Conservation (phyloP, 352 stramenopile genomes). For the Pythium monospermum region DNA sequence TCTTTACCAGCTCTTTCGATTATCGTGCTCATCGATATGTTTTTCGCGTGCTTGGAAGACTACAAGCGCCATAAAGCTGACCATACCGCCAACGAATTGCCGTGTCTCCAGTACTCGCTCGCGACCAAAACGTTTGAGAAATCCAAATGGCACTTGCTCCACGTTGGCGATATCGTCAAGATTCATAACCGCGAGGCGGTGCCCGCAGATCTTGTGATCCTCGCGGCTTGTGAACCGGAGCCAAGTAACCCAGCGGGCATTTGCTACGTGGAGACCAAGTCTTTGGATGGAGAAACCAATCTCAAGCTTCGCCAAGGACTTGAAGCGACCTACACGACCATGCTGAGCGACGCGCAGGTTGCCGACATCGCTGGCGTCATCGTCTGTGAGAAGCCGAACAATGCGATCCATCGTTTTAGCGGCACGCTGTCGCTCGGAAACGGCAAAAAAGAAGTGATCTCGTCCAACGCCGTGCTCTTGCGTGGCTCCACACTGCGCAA, state of each 20-base stretch:
- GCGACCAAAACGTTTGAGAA: constrained; percentile 42
- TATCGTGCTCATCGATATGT: constrained; percentile 91
- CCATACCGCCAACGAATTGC: constrained; percentile 76
- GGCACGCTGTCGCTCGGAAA: constrained; percentile 70
- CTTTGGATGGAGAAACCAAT: constrained; percentile 92
- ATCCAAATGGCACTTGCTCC: constrained; percentile 69
- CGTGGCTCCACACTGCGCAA: constrained; percentile 87
- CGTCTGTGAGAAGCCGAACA: constrained; percentile 85
- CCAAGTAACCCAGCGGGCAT: constrained; percentile 62
- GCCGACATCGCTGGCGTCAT: constrained; percentile 52
- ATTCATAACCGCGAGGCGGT: constrained; percentile 84
- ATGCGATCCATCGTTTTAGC: constrained; percentile 88
- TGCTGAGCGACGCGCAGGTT: constrained; percentile 48
- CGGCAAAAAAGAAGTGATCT: constrained; percentile 67
- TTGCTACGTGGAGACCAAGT: constrained; percentile 91
- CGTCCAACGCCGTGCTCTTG: constrained; percentile 77
- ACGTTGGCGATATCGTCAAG: constrained; percentile 89
- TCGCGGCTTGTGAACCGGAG: constrained; percentile 76
- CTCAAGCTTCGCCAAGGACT: constrained; percentile 87
- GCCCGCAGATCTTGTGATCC: constrained; percentile 85
- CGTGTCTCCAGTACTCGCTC: constrained; percentile 38
- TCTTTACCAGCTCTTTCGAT: constrained; percentile 89
- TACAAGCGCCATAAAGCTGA: constrained; percentile 87
- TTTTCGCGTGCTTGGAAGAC: constrained; percentile 90
- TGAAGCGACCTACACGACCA: constrained; percentile 63